Conservation (phyloP, 495 filamentous ascomycete species). For the Xylaria cubensis region DNA sequence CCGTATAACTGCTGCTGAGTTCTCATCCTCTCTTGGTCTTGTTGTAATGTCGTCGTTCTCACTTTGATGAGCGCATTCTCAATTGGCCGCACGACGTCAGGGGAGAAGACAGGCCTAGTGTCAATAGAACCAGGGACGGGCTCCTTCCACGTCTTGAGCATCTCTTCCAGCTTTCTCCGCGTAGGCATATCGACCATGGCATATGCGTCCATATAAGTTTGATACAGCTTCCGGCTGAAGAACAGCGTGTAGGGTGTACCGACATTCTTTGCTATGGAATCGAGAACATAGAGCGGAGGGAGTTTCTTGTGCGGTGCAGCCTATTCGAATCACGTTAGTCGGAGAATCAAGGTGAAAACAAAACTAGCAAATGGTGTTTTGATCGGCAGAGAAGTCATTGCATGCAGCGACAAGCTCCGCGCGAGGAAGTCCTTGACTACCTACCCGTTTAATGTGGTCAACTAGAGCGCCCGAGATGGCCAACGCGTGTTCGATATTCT, state of each 20-base stretch:
- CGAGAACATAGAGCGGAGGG: conserved; percentile 95
- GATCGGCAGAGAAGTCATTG: conserved; percentile 15
- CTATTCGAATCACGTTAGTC: conserved; percentile 57
- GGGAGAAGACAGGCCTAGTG: conserved; percentile 84
- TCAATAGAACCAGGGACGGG: conserved; percentile 91
- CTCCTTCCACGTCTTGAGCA: conserved; percentile 98
- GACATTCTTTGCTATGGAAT: conserved; percentile 98
- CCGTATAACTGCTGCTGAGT: conserved; percentile 68
- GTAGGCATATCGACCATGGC: conserved; percentile 79
- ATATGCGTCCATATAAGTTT: conserved; percentile 96
- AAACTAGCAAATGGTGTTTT: background rate
- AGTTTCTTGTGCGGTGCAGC: conserved; percentile 84
- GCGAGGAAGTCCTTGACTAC: conserved; percentile 40
- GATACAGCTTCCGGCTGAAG: conserved; percentile 87
- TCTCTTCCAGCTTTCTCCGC: conserved; percentile 91
- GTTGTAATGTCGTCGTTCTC: conserved; percentile 74
- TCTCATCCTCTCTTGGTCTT: conserved; percentile 70
- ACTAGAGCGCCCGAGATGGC: conserved; percentile 88
- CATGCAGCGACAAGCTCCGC: conserved; percentile 11
- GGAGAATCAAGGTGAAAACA: conserved; percentile 2
- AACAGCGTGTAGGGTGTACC: conserved; percentile 96
- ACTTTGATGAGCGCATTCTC: conserved; percentile 93
- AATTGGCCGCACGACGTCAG: conserved; percentile 83
- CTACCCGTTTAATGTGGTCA: conserved; percentile 92
- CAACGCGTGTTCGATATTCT: conserved; percentile 92